Evolutionary conservation across 352 stramenopile genomes (phyloP).

Genomic region (Phytophthora rubi): DNA sequence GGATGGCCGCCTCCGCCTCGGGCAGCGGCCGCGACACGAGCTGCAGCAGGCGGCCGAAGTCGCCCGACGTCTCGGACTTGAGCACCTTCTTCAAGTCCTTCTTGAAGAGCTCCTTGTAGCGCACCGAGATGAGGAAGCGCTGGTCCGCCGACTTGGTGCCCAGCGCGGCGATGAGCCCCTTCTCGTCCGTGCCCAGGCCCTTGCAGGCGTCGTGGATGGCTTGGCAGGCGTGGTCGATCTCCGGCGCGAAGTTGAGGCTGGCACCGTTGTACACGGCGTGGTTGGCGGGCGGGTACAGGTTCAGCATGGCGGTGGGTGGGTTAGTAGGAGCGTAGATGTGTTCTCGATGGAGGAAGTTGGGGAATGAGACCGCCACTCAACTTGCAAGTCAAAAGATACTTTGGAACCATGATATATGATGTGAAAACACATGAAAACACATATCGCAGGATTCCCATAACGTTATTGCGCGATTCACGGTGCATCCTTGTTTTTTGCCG

Average conservation of each 20-base stretch:
- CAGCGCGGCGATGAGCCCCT: constrained; percentile 49
- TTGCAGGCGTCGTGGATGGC: constrained; percentile 73
- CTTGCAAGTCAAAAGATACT: neutral
- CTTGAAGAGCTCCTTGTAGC: constrained; percentile 72
- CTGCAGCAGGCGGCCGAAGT: constrained; percentile 72
- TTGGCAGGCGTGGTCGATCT: constrained; percentile 59
- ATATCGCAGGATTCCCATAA: too few relatives aligned
- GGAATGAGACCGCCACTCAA: constrained; percentile 6
- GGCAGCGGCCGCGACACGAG: constrained; percentile 61
- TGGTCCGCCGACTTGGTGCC: constrained; percentile 64
- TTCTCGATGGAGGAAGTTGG: constrained; percentile 6
- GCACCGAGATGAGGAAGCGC: constrained; percentile 68
- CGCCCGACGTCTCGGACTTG: constrained; percentile 66
- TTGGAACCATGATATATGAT: constrained; percentile 12
- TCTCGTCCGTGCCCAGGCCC: constrained; percentile 70
- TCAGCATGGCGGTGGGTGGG: constrained; percentile 54
- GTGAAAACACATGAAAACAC: too few relatives aligned
- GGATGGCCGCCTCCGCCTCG: constrained; percentile 68
- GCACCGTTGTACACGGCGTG: constrained; percentile 66
- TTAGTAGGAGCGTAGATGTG: constrained; percentile 2
- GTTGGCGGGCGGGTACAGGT: constrained; percentile 77
- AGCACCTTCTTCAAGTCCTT: constrained; percentile 64
- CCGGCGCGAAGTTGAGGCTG: constrained; percentile 45
- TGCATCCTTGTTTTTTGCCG: too few relatives aligned
- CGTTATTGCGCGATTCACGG: too few relatives aligned